Evolutionary conservation across 306 rosid species (phyloP), one percentile per base, ranked within the genome.

Genomic region (Castanospermum australe): DNA sequence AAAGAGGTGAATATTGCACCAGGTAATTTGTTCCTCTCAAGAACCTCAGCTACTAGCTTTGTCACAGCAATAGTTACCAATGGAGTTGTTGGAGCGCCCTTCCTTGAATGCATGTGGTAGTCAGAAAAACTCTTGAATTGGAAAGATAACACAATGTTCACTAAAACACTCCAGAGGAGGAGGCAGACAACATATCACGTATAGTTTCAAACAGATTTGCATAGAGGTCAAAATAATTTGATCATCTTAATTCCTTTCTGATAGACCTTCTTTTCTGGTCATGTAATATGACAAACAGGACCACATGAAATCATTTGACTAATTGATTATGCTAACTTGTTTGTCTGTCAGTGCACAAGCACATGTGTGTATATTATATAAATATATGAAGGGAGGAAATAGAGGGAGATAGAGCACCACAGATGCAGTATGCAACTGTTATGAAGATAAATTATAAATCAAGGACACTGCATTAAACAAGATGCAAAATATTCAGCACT

Each of bases 21-120:
- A 0, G 92, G 95, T 77, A 90, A 77, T 47, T 85, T 82, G 76
- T 90, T 90, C 85, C 67, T 88, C 85, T 85, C 88, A 59, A 90
- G 90, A 81, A 90, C 92, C 74, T 84, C 92, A 7, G 87, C 91
- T 10, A 90, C 73, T 69, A 90, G 85, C 86, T 85, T 88, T 11
- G 92, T 90, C 78, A 88, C 85, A 6, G 95, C 91, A 85, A 88
- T 81, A 47, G 91, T 90, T 45, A 90, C 71, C 79, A 90, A 81
- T 1, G 91, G 91, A 81, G 99, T 95, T 35, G 99, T 95, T 57
- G 98, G 98, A 63, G 99, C 99, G 7, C 99, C 98, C 91, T 95
- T 95, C 99, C 98, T 93, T 38, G 79, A 71, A 78, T 84, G 54
- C 81, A 83, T 63, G 30, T 54, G 15, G 38, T 5, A 47, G 71